These are phyloP conservation scores for Quercus alba DNA, from an alignment of 306 rosid species.

Conservation along the genomic window DNA sequence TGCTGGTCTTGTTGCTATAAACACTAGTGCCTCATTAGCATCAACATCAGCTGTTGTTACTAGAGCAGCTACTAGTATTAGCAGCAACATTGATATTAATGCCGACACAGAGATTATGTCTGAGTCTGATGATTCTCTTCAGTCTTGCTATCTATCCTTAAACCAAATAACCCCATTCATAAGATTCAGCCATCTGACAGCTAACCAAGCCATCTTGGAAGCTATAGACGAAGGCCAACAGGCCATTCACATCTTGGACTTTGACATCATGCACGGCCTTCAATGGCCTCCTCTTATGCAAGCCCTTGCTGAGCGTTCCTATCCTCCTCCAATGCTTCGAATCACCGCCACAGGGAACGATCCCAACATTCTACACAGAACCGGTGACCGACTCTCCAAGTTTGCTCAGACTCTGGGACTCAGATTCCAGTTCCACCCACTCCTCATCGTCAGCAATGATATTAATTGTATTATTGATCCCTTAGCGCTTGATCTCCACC, in stretches of 20 bases:
- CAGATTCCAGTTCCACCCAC: slow-evolving; percentile 46
- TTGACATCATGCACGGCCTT: slow-evolving; percentile 55
- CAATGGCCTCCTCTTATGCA: slow-evolving; percentile 71
- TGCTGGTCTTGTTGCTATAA: background rate
- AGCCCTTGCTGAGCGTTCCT: slow-evolving; percentile 46
- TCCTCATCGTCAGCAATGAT: slow-evolving; percentile 18
- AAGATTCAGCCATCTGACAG: slow-evolving; percentile 48
- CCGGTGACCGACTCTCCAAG: slow-evolving; percentile 45
- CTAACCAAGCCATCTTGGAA: slow-evolving; percentile 58
- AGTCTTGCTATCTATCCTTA: slow-evolving; percentile 43
- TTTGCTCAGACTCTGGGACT: slow-evolving; percentile 52
- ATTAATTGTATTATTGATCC: slow-evolving; percentile 3
- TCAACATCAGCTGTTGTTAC: background rate
- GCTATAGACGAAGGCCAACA: slow-evolving; percentile 32
- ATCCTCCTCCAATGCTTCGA: slow-evolving; percentile 45
- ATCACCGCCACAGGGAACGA: slow-evolving; percentile 50
- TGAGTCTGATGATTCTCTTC: slow-evolving; percentile 12
- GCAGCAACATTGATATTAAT: background rate
- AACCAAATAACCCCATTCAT: slow-evolving; percentile 55
- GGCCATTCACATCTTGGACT: slow-evolving; percentile 49
- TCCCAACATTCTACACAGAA: slow-evolving; percentile 30
- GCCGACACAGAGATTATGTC: background rate
- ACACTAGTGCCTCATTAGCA: slow-evolving; percentile 1
- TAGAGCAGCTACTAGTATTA: background rate
- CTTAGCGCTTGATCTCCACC: slow-evolving; percentile 14